Base-by-base conservation (phyloP, 176 grass and related monocot species). In the Panicum miliaceum region DNA sequence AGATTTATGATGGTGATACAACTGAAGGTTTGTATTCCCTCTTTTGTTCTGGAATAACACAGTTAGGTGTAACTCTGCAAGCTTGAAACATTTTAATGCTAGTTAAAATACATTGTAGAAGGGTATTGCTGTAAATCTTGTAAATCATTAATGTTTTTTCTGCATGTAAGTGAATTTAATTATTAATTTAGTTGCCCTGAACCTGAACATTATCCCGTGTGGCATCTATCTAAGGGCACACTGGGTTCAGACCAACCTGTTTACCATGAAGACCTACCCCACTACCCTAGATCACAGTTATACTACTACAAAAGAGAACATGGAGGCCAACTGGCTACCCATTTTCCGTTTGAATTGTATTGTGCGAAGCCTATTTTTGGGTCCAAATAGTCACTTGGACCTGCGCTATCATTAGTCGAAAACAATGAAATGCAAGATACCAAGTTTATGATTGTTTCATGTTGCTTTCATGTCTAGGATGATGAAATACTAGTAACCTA, bases 1-100 rank as follows among this genome's bases (percentile, higher is more conserved):
- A 94, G 73, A 88, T 96, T 74, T 99, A 90, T 86, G 88, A 96
- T 34, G 96, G 93, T 35, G 86, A 86, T 82, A 36, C 80, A 68
- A 65, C 66, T 87, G 79, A 94, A 93, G 93, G 96, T 98, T 77
- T 68, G 81, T 82, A 36, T 76, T 59, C 73, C 23, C n/a, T 90
- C 74, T 29, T 67, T 79, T 50, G 43, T 71, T 65, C 80, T 48
- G 37, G 42, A 37, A 82, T 60, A 3, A 22, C 52, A 62, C 1
- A 8, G 35, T 15, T 73, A 71, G 70, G 51, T 20, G 9, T 12
- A 26, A 66, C n/a, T 73, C 1, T 78, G 37, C 7, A n/a, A 65
- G 8, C 64, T 71, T 64, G 19, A 77, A 37, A 62, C 56, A 77
- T 48, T 58, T 69, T 12, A 78, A 40, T 0, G 4, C 13, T 58